Conservation (phyloP, 2,329 filamentous ascomycete species). For the Curvularia eragrostidis region DNA sequence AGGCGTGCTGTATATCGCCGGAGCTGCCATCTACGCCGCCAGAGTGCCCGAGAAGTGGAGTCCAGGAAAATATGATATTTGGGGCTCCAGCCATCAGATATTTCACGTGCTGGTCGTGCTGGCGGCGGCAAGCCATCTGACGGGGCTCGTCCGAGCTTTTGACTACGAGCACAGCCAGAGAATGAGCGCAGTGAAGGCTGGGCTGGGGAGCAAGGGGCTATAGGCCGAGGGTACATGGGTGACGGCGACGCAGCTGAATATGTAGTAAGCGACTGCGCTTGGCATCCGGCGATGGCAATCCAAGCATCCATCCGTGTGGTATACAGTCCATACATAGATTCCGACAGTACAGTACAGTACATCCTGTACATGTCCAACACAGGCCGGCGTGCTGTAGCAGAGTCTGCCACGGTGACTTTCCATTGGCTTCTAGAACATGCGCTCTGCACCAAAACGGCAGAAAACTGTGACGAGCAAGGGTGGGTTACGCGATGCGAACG, state of each 20-base stretch:
- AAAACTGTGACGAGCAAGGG: constrained; percentile 8
- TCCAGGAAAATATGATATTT: constrained; percentile 85
- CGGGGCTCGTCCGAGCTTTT: constrained; percentile 82
- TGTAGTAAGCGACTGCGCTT: neutral
- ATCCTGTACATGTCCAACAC: no score
- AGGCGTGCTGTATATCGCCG: constrained; percentile 82
- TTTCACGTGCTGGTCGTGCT: constrained; percentile 90
- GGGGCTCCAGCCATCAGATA: constrained; percentile 93
- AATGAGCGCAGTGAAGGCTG: constrained; percentile 14
- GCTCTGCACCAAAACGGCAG: neutral
- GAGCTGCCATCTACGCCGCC: constrained; percentile 83
- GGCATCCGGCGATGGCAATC: neutral
- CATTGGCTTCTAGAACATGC: constrained; percentile 4
- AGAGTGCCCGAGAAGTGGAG: constrained; percentile 82
- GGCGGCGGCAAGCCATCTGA: constrained; percentile 81
- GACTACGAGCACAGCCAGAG: constrained; percentile 74
- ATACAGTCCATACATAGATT: no score
- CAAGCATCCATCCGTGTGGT: no score
- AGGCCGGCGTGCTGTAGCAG: neutral
- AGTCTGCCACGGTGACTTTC: neutral
- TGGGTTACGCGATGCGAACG: constrained; percentile 13
- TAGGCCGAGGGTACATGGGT: neutral
- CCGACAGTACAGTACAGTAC: no score
- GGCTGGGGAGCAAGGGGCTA: constrained; percentile 3
- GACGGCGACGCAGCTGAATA: neutral